These are phyloP conservation scores for Gyromitra esculenta DNA, from an alignment of 2,329 filamentous ascomycete species.

Conservation along the genomic window DNA sequence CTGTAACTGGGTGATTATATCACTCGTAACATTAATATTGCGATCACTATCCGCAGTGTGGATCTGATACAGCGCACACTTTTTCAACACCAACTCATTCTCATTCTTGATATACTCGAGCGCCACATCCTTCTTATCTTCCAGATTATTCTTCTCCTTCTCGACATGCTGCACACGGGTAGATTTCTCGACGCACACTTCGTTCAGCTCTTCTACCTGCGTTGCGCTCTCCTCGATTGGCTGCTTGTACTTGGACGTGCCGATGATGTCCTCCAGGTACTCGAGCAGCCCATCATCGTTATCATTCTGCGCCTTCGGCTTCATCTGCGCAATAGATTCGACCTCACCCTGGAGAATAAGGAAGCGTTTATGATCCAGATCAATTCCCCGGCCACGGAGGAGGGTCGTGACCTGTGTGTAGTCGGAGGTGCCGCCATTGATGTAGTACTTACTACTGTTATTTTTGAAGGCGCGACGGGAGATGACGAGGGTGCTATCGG, in stretches of 20 bases:
- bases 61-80: conserved; percentile 91
- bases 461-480: conserved; percentile 96
- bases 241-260: conserved; percentile 96
- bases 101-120: conserved; percentile 88
- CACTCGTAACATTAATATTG: conserved; percentile 86
- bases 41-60: conserved; percentile 88
- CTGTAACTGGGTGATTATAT: conserved; percentile 91
- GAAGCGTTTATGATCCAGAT: conserved; percentile 98
- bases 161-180: conserved; percentile 96
- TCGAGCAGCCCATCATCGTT: conserved; percentile 96
- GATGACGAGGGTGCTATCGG: conserved; percentile 84
- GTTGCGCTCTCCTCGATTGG: conserved; percentile 93
- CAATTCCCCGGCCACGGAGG: conserved; percentile 85
- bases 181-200: conserved; percentile 94
- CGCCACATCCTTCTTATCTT: conserved; percentile 96
- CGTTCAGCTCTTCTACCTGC: conserved; percentile 91
- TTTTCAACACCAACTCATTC: conserved; percentile 88
- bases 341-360: conserved; percentile 97
- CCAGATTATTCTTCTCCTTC: conserved; percentile 90
- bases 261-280: conserved; percentile 98
- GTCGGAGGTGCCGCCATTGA: conserved; percentile 87
- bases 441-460: conserved; percentile 98
- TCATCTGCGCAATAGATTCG: conserved; percentile 99
- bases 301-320: conserved; percentile 91
- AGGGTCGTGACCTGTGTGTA: conserved; percentile 91